Evolutionary conservation across 768 basidiomycete genomes (phyloP).

Genomic region (Mrakia hoshinonis): DNA sequence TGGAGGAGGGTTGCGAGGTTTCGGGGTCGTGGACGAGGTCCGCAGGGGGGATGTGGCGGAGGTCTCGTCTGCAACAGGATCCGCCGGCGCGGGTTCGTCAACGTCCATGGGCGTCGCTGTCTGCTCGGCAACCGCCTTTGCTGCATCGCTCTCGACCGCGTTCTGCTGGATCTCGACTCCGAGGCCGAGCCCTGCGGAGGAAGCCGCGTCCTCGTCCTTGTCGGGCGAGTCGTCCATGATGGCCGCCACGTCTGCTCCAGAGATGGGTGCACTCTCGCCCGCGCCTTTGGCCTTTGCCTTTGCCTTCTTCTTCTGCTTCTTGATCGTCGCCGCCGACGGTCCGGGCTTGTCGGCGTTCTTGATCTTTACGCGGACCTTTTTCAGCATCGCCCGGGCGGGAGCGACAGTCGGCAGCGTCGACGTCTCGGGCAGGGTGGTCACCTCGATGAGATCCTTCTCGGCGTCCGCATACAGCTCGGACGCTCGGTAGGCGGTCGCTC

Average conservation of each 20-base stretch:
- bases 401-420: background rate
- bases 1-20: background rate
- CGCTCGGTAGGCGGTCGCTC: conserved; percentile 6
- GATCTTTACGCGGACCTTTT: conserved; percentile 4
- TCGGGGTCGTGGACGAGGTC: background rate
- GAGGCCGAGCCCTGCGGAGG: background rate
- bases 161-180: background rate
- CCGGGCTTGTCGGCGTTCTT: conserved; percentile 7
- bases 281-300: background rate
- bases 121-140: background rate
- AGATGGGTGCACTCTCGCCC: background rate
- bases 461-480: background rate
- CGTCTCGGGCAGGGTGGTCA: background rate
- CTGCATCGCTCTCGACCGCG: background rate
- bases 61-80: background rate
- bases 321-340: background rate
- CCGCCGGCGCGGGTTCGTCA: background rate
- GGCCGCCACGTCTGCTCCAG: background rate
- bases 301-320: conserved; percentile 10
- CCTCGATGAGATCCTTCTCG: conserved; percentile 10
- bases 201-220: background rate
- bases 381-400: conserved; percentile 6
- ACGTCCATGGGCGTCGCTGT: background rate
- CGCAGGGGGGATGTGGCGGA: background rate
- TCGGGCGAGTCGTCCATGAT: background rate